Evolutionary conservation across 2,329 filamentous ascomycete genomes (phyloP).

Genomic region (Neurospora sp.): DNA sequence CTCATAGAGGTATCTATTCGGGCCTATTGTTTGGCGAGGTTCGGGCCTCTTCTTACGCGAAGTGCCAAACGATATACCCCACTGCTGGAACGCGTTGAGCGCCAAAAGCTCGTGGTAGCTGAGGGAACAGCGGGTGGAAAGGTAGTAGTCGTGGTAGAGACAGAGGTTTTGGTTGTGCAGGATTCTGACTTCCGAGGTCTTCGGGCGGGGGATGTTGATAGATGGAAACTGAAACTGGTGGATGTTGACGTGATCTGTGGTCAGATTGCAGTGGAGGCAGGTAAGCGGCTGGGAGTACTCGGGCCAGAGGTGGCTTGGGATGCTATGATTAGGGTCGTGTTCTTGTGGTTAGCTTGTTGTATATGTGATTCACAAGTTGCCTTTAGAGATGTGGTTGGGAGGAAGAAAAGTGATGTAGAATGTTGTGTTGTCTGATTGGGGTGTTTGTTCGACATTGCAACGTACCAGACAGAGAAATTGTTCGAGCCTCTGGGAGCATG

Average conservation of each 20-base stretch:
- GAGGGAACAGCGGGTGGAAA: neutral
- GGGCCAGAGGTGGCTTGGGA: neutral
- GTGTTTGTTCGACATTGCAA: neutral
- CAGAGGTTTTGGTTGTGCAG: neutral
- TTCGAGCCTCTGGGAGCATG: neutral
- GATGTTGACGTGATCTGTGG: neutral
- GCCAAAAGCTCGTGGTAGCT: neutral
- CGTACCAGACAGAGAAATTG: neutral
- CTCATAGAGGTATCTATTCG: neutral
- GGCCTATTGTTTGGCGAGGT: neutral
- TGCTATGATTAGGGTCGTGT: neutral
- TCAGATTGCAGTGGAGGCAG: neutral
- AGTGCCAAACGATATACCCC: neutral
- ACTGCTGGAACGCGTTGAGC: neutral
- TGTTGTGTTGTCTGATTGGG: neutral
- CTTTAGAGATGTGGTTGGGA: too few species aligned
- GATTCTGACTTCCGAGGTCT: neutral
- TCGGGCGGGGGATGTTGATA: neutral
- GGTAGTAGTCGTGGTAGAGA: neutral
- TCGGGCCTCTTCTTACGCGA: neutral
- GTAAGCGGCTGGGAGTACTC: neutral
- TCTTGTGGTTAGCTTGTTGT: neutral
- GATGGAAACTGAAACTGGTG: neutral
- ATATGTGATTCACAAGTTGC: neutral
- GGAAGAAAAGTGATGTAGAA: neutral